Conservation (phyloP, 2,329 filamentous ascomycete species). For the Cercospora canescens region DNA sequence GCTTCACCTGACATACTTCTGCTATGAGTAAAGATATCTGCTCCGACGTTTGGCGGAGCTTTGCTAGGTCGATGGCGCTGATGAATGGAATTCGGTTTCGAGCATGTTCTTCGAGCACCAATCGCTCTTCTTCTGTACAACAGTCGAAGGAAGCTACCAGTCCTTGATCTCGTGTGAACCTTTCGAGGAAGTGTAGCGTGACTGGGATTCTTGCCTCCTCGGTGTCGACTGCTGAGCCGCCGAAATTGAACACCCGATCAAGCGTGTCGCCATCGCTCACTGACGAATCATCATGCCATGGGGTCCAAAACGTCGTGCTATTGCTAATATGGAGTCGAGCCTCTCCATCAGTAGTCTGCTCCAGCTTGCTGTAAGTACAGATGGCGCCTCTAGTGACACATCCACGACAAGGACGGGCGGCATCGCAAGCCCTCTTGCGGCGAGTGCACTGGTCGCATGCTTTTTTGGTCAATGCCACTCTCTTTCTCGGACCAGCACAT, state of each 20-base stretch:
- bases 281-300: neutral
- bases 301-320: neutral
- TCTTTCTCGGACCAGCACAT: neutral
- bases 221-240: neutral
- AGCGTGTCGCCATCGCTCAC: neutral
- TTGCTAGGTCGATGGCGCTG: neutral
- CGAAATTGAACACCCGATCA: neutral
- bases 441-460: constrained; percentile 6
- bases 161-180: constrained; percentile 4
- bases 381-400: neutral
- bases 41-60: neutral
- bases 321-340: neutral
- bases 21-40: neutral
- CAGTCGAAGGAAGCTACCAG: constrained; percentile 8
- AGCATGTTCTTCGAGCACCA: neutral
- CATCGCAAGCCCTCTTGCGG: constrained; percentile 6
- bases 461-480: neutral
- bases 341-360: neutral
- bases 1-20: constrained; percentile 1
- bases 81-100: neutral
- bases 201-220: neutral
- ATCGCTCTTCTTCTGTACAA: neutral
- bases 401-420: neutral
- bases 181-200: constrained; percentile 3
- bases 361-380: neutral